Base-by-base conservation (phyloP, 352 stramenopile species). In the Phytopythium vexans region DNA sequence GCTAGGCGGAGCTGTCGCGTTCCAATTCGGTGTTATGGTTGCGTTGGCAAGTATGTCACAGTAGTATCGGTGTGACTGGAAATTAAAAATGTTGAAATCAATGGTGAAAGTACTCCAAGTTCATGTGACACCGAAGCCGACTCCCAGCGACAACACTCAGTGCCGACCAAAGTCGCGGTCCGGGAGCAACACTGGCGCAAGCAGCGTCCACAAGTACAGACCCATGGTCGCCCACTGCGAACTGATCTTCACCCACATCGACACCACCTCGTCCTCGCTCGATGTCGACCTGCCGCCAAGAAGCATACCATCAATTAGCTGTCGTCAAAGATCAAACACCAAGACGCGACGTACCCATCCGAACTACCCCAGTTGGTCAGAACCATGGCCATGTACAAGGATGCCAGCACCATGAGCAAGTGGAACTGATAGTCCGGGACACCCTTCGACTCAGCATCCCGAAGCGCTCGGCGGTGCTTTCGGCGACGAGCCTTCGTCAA, bases 221-320 rank as follows among this genome's bases (percentile, higher is more conserved):
- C 77, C 63, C 7, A 95, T 77, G 8, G 82, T 86, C 9, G 89
- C 68, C 94, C 94, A 98, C 62, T 98, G 92, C 15, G 87, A 95
- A 12, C 74, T 72, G 60, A 96, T 92, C 31, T 98, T 91, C 49
- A 99, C 95, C 91, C 92, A 98, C 94, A 98, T 98, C 4, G 78
- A 92, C 27, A 89, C 72, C 5, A 82, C 62, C 38, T 88, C 64
- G 46, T 89, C 78, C n/a, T 63, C 53, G 9, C 59, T 60, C 3
- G 64, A 73, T 12, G 72, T 66, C 21, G 61, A 72, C 21, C 68
- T 84, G 49, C 4, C 44, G 54, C 14, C 6, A 10, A 48, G 8
- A 42, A 16, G 39, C 6, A 10, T 8, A 7, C 54, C 4, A 46
- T 48, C 32, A 10, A 12, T 34, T 41, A 3, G 16, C 8, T 16